Evolutionary conservation across 495 filamentous ascomycete genomes (phyloP).

Genomic region (Xylaria acuta): DNA sequence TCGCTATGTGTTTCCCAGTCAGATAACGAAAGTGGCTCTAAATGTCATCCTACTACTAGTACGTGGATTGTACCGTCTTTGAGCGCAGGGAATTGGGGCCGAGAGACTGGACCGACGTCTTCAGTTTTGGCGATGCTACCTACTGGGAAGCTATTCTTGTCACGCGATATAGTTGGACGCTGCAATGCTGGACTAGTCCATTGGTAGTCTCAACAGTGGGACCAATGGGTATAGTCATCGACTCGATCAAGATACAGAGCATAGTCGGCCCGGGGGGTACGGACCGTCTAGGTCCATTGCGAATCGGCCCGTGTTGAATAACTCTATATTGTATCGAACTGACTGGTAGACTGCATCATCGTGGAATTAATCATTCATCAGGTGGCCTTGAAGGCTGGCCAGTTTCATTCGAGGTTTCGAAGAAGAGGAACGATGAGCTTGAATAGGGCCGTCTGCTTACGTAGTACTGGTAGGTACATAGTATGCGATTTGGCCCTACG

Average conservation of each 20-base stretch:
- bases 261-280: constrained; percentile 14
- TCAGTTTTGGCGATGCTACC: constrained; percentile 15
- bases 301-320: constrained; percentile 21
- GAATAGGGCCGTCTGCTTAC: constrained; percentile 2
- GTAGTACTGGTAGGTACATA: no score
- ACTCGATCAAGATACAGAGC: constrained; percentile 1
- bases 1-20: background rate
- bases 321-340: background rate
- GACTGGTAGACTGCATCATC: background rate
- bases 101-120: constrained; percentile 5
- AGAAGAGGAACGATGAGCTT: background rate
- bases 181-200: constrained; percentile 11
- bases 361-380: background rate
- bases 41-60: background rate
- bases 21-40: background rate
- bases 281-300: constrained; percentile 4
- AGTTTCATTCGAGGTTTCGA: background rate
- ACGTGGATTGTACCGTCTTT: background rate
- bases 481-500: background rate
- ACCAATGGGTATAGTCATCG: constrained; percentile 15
- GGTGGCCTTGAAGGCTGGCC: constrained; percentile 1
- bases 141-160: constrained; percentile 17
- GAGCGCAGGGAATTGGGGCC: constrained; percentile 4
- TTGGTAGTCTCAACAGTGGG: constrained; percentile 18
- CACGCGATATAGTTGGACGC: constrained; percentile 19